phyloP scores from a whole-genome alignment of 495 filamentous ascomycete species.

The Cercophora sp. region DNA sequence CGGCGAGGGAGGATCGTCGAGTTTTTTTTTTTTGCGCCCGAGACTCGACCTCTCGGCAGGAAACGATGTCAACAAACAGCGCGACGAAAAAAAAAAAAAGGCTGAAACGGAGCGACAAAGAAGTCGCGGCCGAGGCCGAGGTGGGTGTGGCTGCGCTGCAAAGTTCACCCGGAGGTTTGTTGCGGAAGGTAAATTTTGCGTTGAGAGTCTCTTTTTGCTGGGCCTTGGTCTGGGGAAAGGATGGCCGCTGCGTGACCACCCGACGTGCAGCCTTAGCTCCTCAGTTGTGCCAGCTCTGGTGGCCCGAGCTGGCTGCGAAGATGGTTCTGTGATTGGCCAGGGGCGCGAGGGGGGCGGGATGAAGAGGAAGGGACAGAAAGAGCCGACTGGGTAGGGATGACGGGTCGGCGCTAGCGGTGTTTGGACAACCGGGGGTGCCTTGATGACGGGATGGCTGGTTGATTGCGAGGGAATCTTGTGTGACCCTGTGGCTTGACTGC shows the following conservation, averaged over 20 bases:
- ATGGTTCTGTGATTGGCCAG: not conserved
- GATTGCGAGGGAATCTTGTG: constrained; percentile 6
- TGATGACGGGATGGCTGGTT: constrained; percentile 8
- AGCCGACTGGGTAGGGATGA: constrained; percentile 20
- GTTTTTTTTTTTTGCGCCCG: constrained; percentile 18
- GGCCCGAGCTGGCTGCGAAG: constrained; percentile 17
- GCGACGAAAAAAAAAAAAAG: constrained; percentile 1
- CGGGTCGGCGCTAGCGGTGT: constrained; percentile 1
- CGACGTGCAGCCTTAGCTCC: constrained; percentile 13
- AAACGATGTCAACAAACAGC: not conserved
- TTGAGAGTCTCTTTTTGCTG: constrained; percentile 8
- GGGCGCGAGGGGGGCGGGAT: constrained; percentile 6
- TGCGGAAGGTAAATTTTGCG: constrained; percentile 20
- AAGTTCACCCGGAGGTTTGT: too few species aligned
- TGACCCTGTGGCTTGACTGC: not conserved
- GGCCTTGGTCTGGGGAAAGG: constrained; percentile 15
- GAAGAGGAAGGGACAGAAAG: constrained; percentile 11
- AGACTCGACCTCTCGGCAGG: constrained; percentile 7
- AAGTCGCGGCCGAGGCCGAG: not conserved
- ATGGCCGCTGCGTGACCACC: constrained; percentile 19
- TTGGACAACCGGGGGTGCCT: not conserved
- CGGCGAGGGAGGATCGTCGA: constrained; percentile 17
- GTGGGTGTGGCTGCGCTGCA: too few species aligned
- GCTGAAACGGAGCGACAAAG: too few species aligned
- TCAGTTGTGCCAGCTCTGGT: constrained; percentile 11